phyloP scores from a whole-genome alignment of 2,329 filamentous ascomycete genomes.

The Alternaria burnsii region DNA sequence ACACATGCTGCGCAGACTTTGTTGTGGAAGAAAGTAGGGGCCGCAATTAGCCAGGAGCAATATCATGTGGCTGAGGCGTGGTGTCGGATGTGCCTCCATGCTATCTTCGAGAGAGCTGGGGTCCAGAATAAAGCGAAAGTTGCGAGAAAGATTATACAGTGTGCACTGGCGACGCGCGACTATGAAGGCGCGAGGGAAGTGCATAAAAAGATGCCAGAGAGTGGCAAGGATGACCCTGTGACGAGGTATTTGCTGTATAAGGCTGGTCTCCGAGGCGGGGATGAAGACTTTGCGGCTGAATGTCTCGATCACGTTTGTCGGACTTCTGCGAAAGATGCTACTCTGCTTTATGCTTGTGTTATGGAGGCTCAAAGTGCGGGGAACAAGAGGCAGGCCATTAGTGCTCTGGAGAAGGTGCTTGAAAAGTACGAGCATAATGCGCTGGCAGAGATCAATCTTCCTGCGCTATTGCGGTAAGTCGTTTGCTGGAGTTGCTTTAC shows the following conservation, averaged over 20 bases:
- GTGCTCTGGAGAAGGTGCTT: conserved; percentile 68
- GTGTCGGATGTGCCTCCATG: conserved; percentile 75
- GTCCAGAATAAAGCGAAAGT: conserved; percentile 73
- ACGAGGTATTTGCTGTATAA: conserved; percentile 81
- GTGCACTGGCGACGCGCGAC: conserved; percentile 68
- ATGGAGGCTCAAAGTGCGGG: conserved; percentile 75
- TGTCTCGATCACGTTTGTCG: conserved; percentile 70
- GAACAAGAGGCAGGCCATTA: conserved; percentile 67
- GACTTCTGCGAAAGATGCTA: conserved; percentile 62
- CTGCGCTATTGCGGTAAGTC: conserved; percentile 65
- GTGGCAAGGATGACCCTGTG: conserved; percentile 67
- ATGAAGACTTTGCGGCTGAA: conserved; percentile 66
- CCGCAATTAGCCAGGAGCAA: conserved; percentile 61
- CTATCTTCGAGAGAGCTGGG: conserved; percentile 71
- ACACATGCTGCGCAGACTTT: conserved; percentile 75
- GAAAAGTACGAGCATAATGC: conserved; percentile 62
- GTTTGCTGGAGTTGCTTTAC: no score
- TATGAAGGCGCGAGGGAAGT: conserved; percentile 62
- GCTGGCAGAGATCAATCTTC: conserved; percentile 64
- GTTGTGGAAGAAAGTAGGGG: conserved; percentile 81
- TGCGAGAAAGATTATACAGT: conserved; percentile 75
- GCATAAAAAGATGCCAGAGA: conserved; percentile 67
- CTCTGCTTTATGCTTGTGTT: conserved; percentile 80
- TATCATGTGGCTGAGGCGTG: conserved; percentile 69
- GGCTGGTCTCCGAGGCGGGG: conserved; percentile 67